phyloP scores from a whole-genome alignment of 208 protist species.

The Acanthamoeba royreba region DNA sequence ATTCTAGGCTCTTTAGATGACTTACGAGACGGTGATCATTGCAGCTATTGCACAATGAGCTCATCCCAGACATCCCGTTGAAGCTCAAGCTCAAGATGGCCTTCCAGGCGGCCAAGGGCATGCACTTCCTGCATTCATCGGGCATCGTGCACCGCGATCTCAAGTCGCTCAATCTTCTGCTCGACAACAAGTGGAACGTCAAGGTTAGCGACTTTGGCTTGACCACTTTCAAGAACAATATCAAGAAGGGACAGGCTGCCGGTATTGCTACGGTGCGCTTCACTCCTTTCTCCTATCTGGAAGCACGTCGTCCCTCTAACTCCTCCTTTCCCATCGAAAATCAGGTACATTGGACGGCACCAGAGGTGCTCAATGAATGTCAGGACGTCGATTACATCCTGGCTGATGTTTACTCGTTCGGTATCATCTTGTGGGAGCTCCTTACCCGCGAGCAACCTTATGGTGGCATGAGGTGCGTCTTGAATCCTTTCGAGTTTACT shows the following conservation, averaged over 20 bases:
- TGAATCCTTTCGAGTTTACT: background rate
- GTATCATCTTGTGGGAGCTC: constrained; percentile 39
- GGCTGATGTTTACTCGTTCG: background rate
- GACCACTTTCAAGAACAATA: background rate
- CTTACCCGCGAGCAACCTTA: background rate
- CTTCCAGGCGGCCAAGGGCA: background rate
- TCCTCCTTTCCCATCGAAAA: too few species aligned
- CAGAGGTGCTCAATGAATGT: background rate
- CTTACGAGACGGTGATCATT: background rate
- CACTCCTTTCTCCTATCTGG: background rate
- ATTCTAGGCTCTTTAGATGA: background rate
- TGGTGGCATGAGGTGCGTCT: background rate
- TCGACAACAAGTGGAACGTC: background rate
- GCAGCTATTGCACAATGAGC: background rate
- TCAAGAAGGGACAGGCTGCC: background rate
- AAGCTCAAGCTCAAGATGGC: background rate
- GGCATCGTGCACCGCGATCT: background rate
- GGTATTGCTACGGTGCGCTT: background rate
- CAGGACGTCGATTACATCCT: background rate
- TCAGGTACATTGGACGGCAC: background rate
- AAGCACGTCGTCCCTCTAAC: background rate
- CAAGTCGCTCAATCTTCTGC: background rate
- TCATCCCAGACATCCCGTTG: background rate
- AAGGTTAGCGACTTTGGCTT: background rate
- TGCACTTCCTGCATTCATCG: background rate